Base-by-base conservation (phyloP, 768 basidiomycete species). In the Clavaria fumosa region DNA sequence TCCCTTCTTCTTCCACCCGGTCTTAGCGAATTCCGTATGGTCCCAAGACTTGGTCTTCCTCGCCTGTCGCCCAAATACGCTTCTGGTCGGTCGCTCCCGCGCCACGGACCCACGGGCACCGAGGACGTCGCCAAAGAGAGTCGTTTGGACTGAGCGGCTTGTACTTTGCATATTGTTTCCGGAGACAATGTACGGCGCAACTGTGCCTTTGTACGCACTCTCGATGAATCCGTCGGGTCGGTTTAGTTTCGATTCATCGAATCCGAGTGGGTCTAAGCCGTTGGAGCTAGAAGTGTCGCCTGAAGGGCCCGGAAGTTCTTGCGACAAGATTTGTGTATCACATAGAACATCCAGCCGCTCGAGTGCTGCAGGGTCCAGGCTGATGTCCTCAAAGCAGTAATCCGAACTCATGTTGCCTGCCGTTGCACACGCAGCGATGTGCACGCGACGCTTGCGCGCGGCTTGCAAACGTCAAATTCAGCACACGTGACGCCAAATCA, bases 21-120 rank as follows among this genome's bases (percentile, higher is more conserved):
- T 72, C 59, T 85, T 82, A 4, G 89, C 78, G 49, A 84, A 93
- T 9, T 63, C 74, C 0, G 90, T 86, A 17, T 85, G 78, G 51
- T 97, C 89, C 95, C 95, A 99, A 33, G 66, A 62, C 61, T 93
- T 96, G 1, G 68, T 72, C 54, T 80, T 76, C 14, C 64, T 64
- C 4, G 70, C 63, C 40, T 70, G 70, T 34, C 69, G 64, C 6
- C 72, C 71, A 42, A 72, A 75, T 0, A 55, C 51, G 43, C 62
- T 62, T 10, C 59, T 53, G 4, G 60, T 62, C 11, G 42, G 19
- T 5, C 15, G 34, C 4, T n/a, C 18, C 7, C 20, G 20, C 31
- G 51, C 58, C 10, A 51, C 34, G 14, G 64, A 48, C 9, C 59
- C 45, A 0, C 50, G 32, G 4, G 60, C 44, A 5, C 50, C 53